Evolutionary conservation across 179 eudicot species (phyloP).

Genomic region (Heliamphora pulchella): DNA sequence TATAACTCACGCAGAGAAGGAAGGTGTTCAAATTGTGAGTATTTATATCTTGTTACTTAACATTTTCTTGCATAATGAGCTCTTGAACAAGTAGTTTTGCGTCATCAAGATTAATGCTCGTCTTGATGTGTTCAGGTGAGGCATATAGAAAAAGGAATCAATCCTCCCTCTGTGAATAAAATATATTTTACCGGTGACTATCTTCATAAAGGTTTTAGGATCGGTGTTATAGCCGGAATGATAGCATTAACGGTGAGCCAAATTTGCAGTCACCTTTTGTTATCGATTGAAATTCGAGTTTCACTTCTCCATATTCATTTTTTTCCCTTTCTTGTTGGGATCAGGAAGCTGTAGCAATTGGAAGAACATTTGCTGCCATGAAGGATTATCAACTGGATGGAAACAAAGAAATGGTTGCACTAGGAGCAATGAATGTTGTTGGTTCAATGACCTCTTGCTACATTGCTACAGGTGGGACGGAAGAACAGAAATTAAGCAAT

Average conservation of each 20-base stretch:
- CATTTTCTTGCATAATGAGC: neutral
- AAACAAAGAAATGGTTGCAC: conserved; percentile 64
- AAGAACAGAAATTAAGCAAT: neutral
- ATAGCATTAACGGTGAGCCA: conserved; percentile 51
- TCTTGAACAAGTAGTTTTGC: neutral
- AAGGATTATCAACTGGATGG: conserved; percentile 63
- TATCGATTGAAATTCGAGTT: neutral
- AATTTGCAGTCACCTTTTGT: neutral
- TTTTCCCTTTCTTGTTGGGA: neutral
- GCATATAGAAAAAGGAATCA: conserved; percentile 49
- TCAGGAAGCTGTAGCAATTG: conserved; percentile 65
- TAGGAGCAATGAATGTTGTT: conserved; percentile 53
- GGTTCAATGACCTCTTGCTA: conserved; percentile 71
- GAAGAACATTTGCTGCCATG: conserved; percentile 60
- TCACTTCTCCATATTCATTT: neutral
- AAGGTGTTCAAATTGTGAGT: conserved; percentile 62
- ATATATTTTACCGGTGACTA: conserved; percentile 44
- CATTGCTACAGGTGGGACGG: conserved; percentile 46
- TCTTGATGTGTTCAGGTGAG: conserved; percentile 33
- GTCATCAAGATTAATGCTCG: neutral
- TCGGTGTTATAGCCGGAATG: conserved; percentile 58
- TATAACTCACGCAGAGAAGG: conserved; percentile 47
- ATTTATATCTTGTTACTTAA: neutral
- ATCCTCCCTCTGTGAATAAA: conserved; percentile 43
- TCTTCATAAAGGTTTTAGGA: conserved; percentile 45